Evolutionary conservation across 257 asterid species (phyloP), one percentile per base, ranked within the genome.

Genomic region (Nicotiana paniculata): DNA sequence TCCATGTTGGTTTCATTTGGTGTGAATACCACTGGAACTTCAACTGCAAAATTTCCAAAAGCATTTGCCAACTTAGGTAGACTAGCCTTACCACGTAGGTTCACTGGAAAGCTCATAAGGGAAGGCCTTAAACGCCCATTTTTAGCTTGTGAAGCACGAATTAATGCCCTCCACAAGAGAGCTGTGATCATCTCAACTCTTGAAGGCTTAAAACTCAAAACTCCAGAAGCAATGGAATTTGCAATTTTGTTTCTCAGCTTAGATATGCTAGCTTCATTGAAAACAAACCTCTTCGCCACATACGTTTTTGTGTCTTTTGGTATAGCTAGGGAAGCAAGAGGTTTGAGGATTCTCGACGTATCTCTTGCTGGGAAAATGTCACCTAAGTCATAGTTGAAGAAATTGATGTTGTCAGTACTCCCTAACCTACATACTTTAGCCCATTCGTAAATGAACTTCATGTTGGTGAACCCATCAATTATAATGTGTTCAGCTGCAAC

Each of bases 81-180:
- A 70, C 12, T 58, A 11, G 77, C 55, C 9, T 72, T 81, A 17
- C 80, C 68, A 21, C 84, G 59, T 61, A 82, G 48, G 35, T 64
- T 74, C 76, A 82, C 48, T 15, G 81, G 62, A 61, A 48, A 70
- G 10, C 33, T 26, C 9, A 82, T 39, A 17, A 58, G 3, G 8
- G 81, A 70, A 9, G 81, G 75, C 26, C 76, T 82, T 51, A 59
- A 82, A 33, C 46, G 37, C 12, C 81, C 81, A 39, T 70, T 24
- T 30, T 59, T 82, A 17, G 74, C 65, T 57, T 43, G 46, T 59
- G 64, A 35, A 4, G 51, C 33, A 18, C 24, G n/a, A 51, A 83
- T 77, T 2, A 83, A 43, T 21, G 82, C 78, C 54, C 68, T 37
- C 85, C 85, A 83, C 30, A 83, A 64, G n/a, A 83, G 28, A 33